Evolutionary conservation across 305 asterid species (phyloP).

Genomic region (Solanum hybrid): DNA sequence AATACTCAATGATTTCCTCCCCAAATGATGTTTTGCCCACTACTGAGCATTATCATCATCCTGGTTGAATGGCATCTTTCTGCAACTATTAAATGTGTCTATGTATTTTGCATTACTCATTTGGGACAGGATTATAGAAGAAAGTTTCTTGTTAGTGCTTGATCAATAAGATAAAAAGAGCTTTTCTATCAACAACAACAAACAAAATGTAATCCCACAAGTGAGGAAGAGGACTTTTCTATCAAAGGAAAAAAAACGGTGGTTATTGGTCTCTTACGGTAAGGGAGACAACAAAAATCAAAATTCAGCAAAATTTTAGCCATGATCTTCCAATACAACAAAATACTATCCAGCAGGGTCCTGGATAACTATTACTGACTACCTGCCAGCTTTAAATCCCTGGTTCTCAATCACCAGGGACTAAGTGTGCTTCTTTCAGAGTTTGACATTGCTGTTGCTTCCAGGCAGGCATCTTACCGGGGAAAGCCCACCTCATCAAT

Average conservation of each 20-base stretch:
- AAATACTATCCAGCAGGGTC: neutral
- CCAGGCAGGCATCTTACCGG: conserved; percentile 90
- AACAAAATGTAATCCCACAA: neutral
- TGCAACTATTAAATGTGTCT: neutral
- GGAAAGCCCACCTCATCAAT: conserved; percentile 73
- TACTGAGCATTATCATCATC: neutral
- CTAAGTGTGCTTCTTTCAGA: conserved; percentile 33
- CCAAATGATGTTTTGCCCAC: neutral
- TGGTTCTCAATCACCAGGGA: neutral
- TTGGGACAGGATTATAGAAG: neutral
- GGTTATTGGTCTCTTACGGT: neutral
- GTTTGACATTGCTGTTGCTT: conserved; percentile 48
- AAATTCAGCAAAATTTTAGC: neutral
- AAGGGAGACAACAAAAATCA: neutral
- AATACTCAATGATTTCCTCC: neutral
- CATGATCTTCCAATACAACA: neutral
- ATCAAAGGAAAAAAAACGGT: neutral
- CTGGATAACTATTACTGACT: neutral
- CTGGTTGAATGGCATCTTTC: neutral
- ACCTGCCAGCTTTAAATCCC: neutral
- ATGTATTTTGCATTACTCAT: neutral
- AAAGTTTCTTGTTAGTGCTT: neutral
- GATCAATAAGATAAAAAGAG: neutral
- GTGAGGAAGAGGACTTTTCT: neutral
- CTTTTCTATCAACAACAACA: neutral